Base-by-base conservation (phyloP, 2,329 filamentous ascomycete genomes). In the Fusarium sp. region DNA sequence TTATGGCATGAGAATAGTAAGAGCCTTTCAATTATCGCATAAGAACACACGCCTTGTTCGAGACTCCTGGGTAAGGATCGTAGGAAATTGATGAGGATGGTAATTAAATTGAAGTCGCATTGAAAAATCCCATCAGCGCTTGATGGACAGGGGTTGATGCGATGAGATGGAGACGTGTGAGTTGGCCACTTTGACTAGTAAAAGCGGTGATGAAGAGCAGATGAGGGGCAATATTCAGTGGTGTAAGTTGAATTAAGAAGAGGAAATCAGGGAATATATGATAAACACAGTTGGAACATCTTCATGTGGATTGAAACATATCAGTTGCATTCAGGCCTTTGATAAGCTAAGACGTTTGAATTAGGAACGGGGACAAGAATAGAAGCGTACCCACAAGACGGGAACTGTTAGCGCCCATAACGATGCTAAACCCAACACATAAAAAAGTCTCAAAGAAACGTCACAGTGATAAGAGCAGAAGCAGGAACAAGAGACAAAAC, bases 81-180 rank as follows among this genome's bases (percentile, higher is more conserved):
- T 44, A 38, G 45, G 45, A 57, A 43, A 64, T 67, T 54, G 30
- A 66, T 48, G 59, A 50, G 48, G 38, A 45, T 23, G 36, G 36
- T 45, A 52, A 52, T 34, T 52, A 56, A 50, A 69, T 53, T 58
- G 51, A 63, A 63, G 60, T 63, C 44, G 39, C 60, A 63, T 51
- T 51, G 45, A 40, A 51, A 58, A 63, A 51, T 34, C 40, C 51
- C 44, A 63, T 51, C 59, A 46, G 60, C 51, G 51, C 47, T 59
- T 64, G 49, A 62, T 51, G 47, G 24, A 62, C 65, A 68, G 65
- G 65, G 65, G 65, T 51, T 57, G 50, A 57, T 68, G 64, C 36
- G 52, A 65, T 48, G 20, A 9, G 42, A 67, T 67, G 62, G 62
- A 67, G 57, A 49, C 57, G 47, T 57, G 56, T 52, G 30, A 57